Evolutionary conservation across 257 asterid species (phyloP), one percentile per base, ranked within the genome.

Genomic region (Nicotiana knightiana): DNA sequence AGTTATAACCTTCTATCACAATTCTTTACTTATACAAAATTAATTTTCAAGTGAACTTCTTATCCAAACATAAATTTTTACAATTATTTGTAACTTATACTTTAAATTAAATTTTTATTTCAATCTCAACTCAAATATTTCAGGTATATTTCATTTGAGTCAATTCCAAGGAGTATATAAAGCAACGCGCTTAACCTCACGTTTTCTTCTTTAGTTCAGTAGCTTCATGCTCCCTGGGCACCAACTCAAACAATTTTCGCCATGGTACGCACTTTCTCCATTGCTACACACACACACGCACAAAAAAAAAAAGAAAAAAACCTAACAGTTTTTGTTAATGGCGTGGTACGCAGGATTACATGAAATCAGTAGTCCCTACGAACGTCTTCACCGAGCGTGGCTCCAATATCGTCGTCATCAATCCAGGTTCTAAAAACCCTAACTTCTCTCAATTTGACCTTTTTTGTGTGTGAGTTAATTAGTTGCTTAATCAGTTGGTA

Each of bases 381-480:
- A 97, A 96, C 39, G 88, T 96, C 64, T 89, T 94, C 85, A 93
- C 91, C 71, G 99, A 96, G 33, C 97, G 99, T 82, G 99, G 99
- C 85, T 92, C 97, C 92, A 90, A 90, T 83, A 93, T 96, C 83
- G 97, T 96, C 78, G 97, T 96, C 85, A 92, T 96, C 86, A 96
- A 96, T 88, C 98, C 99, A 90, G 99, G 99, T 88, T 30, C 39
- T 51, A 46, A 32, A 48, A 32, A 48, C 77, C 80, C 53, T 82
- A 55, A 65, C 3, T 39, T 53, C 76, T 78, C 81, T 64, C 71
- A 33, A 82, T 21, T 48, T 24, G 24, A 57, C 17, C 39, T 30
- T 80, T 68, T 30, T 4, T 28, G 26, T 7, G 28, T 35, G 8
- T 8, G 4, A 2, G 35, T 26, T 80, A 80, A 37, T 16, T 65